These are phyloP conservation scores for Thalassiosira pacifica DNA, from an alignment of 352 stramenopile genomes.

Conservation along the genomic window DNA sequence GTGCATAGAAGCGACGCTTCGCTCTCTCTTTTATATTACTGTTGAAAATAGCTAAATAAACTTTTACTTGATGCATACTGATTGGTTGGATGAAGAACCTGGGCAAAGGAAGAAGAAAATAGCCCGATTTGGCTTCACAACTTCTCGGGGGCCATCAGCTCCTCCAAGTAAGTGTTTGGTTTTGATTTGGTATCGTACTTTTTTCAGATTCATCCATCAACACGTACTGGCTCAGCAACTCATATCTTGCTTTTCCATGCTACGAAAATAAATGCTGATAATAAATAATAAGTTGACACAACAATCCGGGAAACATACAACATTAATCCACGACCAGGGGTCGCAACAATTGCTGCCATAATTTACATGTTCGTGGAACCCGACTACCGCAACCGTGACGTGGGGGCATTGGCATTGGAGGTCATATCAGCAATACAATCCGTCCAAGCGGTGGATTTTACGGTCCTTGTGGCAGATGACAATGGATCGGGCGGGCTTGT, in stretches of 20 bases:
- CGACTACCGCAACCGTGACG: conserved; percentile 64
- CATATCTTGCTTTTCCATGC: neutral
- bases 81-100: conserved; percentile 26
- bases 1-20: neutral
- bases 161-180: conserved; percentile 51
- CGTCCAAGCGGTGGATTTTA: conserved; percentile 78
- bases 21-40: neutral
- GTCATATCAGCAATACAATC: conserved; percentile 81
- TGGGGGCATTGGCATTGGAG: conserved; percentile 78
- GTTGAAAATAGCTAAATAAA: neutral
- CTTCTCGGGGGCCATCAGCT: conserved; percentile 65
- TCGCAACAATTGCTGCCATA: conserved; percentile 70
- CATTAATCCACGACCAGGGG: conserved; percentile 44
- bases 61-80: neutral
- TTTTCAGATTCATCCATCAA: neutral
- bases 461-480: conserved; percentile 81
- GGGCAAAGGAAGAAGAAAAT: conserved; percentile 64
- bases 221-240: no score
- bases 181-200: conserved; percentile 1
- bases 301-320: conserved; percentile 77
- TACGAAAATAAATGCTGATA: neutral
- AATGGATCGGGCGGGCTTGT: conserved; percentile 76
- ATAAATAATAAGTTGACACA: conserved; percentile 66
- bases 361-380: conserved; percentile 87
- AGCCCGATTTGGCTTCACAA: conserved; percentile 81